Evolutionary conservation across 345 rosid species (phyloP).

Genomic region (Draba incana): DNA sequence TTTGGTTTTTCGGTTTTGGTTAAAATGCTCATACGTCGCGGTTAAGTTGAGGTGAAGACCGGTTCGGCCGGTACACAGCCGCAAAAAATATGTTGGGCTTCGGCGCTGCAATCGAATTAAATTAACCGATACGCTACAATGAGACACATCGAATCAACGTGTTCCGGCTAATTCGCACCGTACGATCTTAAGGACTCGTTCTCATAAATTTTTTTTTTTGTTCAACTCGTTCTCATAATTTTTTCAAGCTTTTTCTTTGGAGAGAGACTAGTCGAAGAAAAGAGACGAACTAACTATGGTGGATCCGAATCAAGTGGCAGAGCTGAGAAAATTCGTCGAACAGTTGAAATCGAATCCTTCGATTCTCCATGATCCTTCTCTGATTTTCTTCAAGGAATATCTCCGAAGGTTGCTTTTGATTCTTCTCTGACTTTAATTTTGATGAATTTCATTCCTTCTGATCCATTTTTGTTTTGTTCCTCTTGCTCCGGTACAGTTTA

Average conservation of each 20-base stretch:
- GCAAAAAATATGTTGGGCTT: no score
- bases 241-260: conserved; percentile 13
- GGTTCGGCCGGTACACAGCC: no score
- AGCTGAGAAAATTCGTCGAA: conserved; percentile 51
- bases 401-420: conserved; percentile 52
- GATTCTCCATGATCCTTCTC: conserved; percentile 61
- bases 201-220: neutral
- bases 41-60: no score
- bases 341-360: conserved; percentile 67
- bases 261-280: neutral
- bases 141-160: neutral
- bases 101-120: no score
- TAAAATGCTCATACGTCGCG: no score
- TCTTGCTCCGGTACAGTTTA: conserved; percentile 49
- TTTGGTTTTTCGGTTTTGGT: no score
- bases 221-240: neutral
- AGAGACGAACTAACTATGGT: conserved; percentile 17
- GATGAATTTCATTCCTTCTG: conserved; percentile 2
- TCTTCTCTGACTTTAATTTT: neutral
- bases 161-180: neutral
- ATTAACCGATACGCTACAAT: neutral
- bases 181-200: conserved; percentile 1
- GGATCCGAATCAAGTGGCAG: conserved; percentile 55
- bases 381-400: conserved; percentile 69
- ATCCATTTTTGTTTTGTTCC: conserved; percentile 18